These are phyloP conservation scores for Apophysomyces variabilis DNA, from an alignment of 371 early-diverging fungal species.

Conservation along the genomic window DNA sequence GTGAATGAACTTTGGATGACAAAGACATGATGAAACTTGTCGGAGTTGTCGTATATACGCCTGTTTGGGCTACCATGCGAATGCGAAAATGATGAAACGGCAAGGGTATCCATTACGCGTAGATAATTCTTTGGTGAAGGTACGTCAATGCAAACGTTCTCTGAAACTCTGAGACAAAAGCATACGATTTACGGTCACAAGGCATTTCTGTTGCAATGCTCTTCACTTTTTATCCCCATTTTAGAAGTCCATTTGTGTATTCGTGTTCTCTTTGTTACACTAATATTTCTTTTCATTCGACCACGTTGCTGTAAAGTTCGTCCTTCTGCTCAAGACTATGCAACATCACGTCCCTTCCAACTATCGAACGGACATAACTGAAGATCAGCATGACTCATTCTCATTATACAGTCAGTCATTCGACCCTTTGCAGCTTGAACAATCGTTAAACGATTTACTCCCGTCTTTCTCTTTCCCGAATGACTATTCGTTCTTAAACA, in stretches of 20 bases:
- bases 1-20: no score
- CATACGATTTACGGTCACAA: no score
- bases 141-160: no score
- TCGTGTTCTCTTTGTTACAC: slow-evolving; percentile 1
- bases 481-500: neutral
- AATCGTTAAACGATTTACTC: neutral
- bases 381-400: neutral
- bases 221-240: neutral
- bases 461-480: neutral
- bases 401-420: neutral
- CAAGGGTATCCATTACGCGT: no score
- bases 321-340: neutral
- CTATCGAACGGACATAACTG: neutral
- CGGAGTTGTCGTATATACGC: no score
- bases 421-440: slow-evolving; percentile 8
- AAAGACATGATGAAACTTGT: no score
- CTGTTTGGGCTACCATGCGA: no score
- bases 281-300: neutral
- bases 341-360: slow-evolving; percentile 2
- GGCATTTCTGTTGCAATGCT: neutral
- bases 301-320: neutral
- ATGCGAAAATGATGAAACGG: no score
- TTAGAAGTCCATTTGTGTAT: neutral
- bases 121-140: no score
- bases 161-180: no score